Conservation (phyloP, 805 yeast genomes). For the Kuraishia ogatae region DNA sequence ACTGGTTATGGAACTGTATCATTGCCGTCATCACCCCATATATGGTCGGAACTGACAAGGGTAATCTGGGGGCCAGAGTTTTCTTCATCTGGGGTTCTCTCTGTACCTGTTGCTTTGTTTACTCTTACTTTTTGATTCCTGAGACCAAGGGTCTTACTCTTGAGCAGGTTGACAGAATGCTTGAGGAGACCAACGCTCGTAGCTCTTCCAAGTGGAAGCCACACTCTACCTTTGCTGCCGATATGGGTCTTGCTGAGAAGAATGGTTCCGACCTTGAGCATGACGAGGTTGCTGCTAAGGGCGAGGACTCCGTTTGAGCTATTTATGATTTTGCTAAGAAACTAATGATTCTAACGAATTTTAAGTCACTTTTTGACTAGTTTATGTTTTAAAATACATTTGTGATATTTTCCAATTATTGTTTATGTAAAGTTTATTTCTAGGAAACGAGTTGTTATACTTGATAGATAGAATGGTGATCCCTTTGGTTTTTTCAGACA, state of each 20-base stretch:
- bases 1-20: conserved; percentile 72
- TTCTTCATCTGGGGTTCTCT: conserved; percentile 66
- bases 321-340: no score
- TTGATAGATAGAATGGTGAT: no score
- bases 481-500: no score
- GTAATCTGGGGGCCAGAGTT: conserved; percentile 53
- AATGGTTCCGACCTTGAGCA: neutral
- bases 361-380: no score
- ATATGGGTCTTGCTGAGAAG: conserved; percentile 15
- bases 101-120: conserved; percentile 39
- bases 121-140: conserved; percentile 63
- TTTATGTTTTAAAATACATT: no score
- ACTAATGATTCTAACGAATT: no score
- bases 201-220: conserved; percentile 27
- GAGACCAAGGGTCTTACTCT: conserved; percentile 77
- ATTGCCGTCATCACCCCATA: conserved; percentile 74
- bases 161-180: conserved; percentile 63
- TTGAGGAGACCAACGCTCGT: conserved; percentile 25
- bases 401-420: no score
- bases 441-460: no score
- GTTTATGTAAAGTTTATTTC: no score
- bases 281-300: neutral
- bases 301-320: no score
- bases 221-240: conserved; percentile 21
- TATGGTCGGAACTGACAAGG: conserved; percentile 55